Evolutionary conservation across 805 yeast species (phyloP).

Genomic region (Blastobotrys robertii): DNA sequence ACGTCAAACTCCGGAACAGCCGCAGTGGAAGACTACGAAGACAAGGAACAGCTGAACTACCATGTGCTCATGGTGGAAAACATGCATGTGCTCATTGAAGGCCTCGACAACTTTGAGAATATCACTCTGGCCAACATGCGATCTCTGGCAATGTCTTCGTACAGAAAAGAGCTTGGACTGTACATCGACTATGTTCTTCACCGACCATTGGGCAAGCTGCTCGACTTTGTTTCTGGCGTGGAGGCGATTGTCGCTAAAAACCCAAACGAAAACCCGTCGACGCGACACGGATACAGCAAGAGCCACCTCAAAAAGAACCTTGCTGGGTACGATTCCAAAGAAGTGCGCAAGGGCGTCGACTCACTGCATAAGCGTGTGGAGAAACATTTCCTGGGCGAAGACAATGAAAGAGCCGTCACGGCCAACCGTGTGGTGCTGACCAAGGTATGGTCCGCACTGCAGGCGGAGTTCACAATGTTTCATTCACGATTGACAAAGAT

Average conservation of each 20-base stretch:
- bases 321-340: constrained; percentile 46
- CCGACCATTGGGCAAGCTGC: constrained; percentile 56
- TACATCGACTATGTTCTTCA: constrained; percentile 41
- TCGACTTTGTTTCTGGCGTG: constrained; percentile 55
- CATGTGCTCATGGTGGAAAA: constrained; percentile 44
- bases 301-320: constrained; percentile 50
- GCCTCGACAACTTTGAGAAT: constrained; percentile 15
- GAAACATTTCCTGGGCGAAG: constrained; percentile 36
- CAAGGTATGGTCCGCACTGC: constrained; percentile 62
- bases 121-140: constrained; percentile 5
- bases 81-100: constrained; percentile 41
- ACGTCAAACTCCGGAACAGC: constrained; percentile 13
- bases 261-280: constrained; percentile 36
- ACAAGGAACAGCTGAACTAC: constrained; percentile 31
- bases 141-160: constrained; percentile 10
- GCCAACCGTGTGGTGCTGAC: constrained; percentile 43
- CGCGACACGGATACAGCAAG: constrained; percentile 55
- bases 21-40: constrained; percentile 19
- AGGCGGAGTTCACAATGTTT: constrained; percentile 48
- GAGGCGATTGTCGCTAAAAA: constrained; percentile 39
- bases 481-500: constrained; percentile 46
- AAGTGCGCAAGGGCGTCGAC: constrained; percentile 44
- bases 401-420: constrained; percentile 22
- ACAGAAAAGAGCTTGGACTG: constrained; percentile 20
- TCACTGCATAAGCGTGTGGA: constrained; percentile 48